Evolutionary conservation across 352 stramenopile species (phyloP), one percentile per base, ranked within the genome.

Genomic region (Achlya hypogyna): DNA sequence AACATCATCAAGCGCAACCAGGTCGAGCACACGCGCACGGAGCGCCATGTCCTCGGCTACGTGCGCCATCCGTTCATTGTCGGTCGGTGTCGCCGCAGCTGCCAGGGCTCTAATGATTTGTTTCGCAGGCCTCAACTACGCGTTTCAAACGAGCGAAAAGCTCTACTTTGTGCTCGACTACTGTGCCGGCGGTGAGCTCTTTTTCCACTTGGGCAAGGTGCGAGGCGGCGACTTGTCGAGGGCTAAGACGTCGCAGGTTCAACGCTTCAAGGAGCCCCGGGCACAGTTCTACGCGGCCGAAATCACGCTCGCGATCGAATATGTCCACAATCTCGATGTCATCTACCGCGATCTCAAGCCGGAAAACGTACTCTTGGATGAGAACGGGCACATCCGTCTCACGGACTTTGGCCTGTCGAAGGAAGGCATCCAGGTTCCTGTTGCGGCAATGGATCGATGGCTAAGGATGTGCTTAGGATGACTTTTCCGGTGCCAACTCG

Each of bases 161-260:
- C 82, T 99, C 5, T 99, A 98, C 76, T 99, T 99, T 73, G 96
- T 99, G 52, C 79, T 99, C 22, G 97, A 99, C 71, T 99, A 98
- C 75, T 99, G 95, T 74, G 89, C 94, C 22, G 97, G 97, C 64
- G 97, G 97, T 45, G 96, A 97, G 73, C 76, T 98, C 5, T 97
- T 97, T 73, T 97, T 97, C 76, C 89, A 98, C 71, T 71, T 97
- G 14, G 80, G 84, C 69, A 89, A 90, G 59, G 77, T 45, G 1
- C 6, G 38, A 32, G 31, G n/a, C 27, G 5, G 28, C 5, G 12
- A 34, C 16, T 16, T 18, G 2, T 62, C 25, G 12, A 63, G 14
- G 38, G 14, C 14, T 45, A 10, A 45, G n/a, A n/a, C 2, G 38
- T 10, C 87, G 63, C 34, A 45, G 38, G 68, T 98, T 27, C 92